These are phyloP conservation scores for Fusarium sacchari DNA, from an alignment of 2,329 filamentous ascomycete genomes.

Conservation along the genomic window DNA sequence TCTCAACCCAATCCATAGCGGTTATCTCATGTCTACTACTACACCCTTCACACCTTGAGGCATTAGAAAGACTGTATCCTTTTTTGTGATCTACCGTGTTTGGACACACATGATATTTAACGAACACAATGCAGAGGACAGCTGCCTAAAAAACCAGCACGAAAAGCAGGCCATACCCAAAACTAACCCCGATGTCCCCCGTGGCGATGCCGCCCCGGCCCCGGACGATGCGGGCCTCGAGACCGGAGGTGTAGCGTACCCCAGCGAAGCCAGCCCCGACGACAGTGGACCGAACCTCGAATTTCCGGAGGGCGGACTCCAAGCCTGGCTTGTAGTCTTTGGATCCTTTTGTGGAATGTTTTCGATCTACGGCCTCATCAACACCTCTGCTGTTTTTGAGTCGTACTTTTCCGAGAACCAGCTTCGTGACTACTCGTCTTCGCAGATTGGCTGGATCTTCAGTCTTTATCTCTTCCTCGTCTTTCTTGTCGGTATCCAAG, in stretches of 20 bases:
- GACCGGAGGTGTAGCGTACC: conserved; percentile 12
- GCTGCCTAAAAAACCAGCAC: conserved; percentile 44
- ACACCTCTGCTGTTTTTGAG: conserved; percentile 68
- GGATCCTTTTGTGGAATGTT: conserved; percentile 75
- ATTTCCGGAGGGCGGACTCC: conserved; percentile 67
- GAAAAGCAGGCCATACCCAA: conserved; percentile 21
- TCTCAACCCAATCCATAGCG: background rate
- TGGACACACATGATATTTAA: conserved; percentile 24
- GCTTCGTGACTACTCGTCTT: conserved; percentile 71
- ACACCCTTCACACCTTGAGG: background rate
- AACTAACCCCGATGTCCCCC: background rate
- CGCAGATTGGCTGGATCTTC: conserved; percentile 86
- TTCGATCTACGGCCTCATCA: conserved; percentile 73
- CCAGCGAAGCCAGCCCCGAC: background rate
- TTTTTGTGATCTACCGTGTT: conserved; percentile 11
- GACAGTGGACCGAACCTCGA: conserved; percentile 1
- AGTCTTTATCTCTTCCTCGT: conserved; percentile 82
- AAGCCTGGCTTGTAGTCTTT: conserved; percentile 76
- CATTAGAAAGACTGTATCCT: background rate
- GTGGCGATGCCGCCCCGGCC: conserved; percentile 5
- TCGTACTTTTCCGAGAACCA: conserved; percentile 80
- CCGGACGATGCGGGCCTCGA: conserved; percentile 16
- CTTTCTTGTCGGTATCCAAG: conserved; percentile 84
- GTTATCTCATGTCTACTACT: background rate
- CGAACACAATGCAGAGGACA: conserved; percentile 45